A percentile compares a stretch with the other conserved stretches of the same genome.
These are phyloP conservation scores for Trichosanthes cucumerina DNA, from an alignment of 306 rosid genomes.

Conservation along the genomic window DNA sequence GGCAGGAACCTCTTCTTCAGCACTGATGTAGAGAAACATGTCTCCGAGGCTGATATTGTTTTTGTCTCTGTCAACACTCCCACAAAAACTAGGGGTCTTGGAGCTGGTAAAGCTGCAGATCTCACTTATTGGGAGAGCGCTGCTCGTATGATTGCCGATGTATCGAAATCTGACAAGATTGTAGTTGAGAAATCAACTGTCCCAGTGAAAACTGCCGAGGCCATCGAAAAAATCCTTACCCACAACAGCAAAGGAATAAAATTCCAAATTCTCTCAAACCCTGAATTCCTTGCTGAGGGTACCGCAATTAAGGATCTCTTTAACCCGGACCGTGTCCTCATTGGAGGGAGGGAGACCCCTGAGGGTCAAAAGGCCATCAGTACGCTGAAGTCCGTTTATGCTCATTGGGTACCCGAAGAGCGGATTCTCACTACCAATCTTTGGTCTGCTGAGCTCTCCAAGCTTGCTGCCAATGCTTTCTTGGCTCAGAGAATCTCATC, in stretches of 20 bases:
- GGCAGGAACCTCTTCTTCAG: conserved; percentile 96
- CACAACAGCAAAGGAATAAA: conserved; percentile 82
- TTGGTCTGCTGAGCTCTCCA: conserved; percentile 93
- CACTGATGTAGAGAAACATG: conserved; percentile 85
- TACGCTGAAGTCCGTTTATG: conserved; percentile 60
- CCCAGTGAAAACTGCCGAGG: conserved; percentile 97
- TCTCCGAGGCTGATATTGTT: conserved; percentile 76
- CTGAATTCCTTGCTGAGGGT: conserved; percentile 93
- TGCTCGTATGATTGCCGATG: conserved; percentile 92
- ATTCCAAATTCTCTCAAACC: conserved; percentile 84
- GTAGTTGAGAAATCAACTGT: conserved; percentile 94
- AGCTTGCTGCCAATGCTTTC: conserved; percentile 94
- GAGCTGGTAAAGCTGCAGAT: conserved; percentile 95
- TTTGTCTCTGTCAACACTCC: conserved; percentile 95
- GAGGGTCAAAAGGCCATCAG: conserved; percentile 68
- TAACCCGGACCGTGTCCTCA: conserved; percentile 73
- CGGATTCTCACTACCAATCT: conserved; percentile 79
- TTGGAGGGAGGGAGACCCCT: conserved; percentile 83
- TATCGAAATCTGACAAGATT: conserved; percentile 78
- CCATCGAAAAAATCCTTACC: conserved; percentile 83
- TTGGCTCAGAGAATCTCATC: conserved; percentile 95
- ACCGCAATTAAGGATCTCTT: conserved; percentile 84
- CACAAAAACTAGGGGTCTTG: conserved; percentile 79
- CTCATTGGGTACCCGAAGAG: conserved; percentile 83
- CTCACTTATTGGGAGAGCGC: conserved; percentile 97